Percentiles rank a stretch among this genome's conserved stretches.
phyloP scores from a whole-genome alignment of 331 rosid genomes.

The Rhamnella rubrinervis region DNA sequence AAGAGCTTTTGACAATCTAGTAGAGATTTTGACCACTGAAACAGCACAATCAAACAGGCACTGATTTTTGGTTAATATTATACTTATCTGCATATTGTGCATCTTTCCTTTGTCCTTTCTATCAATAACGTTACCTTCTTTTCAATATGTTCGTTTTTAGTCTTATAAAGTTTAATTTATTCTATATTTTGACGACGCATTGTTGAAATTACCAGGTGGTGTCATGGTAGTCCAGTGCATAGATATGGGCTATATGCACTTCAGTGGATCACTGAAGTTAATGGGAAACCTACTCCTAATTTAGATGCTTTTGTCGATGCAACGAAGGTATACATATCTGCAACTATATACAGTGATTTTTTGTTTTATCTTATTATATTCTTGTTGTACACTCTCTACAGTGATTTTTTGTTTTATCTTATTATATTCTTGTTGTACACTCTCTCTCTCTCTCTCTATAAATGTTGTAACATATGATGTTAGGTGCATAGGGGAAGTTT shows the following conservation, averaged over 20 bases:
- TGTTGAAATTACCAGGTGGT: constrained; percentile 64
- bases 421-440: neutral
- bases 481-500: too few relatives aligned
- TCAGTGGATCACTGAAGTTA: constrained; percentile 91
- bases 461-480: too few relatives aligned
- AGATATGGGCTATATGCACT: constrained; percentile 95
- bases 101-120: neutral
- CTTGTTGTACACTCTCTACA: neutral
- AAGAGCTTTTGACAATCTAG: too few relatives aligned
- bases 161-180: neutral
- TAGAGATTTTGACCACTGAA: too few relatives aligned
- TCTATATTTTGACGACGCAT: neutral
- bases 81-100: neutral
- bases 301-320: constrained; percentile 76
- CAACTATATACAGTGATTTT: neutral
- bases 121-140: neutral
- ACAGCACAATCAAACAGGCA: too few relatives aligned
- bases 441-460: too few relatives aligned
- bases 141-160: too few relatives aligned
- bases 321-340: constrained; percentile 59
- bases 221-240: constrained; percentile 95
- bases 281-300: constrained; percentile 84
- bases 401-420: neutral
- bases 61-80: too few relatives aligned
- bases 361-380: neutral